Percentiles rank a stretch among this genome's conserved stretches.
phyloP scores from a whole-genome alignment of 805 yeast genomes.

The Lipomyces lipofer region DNA sequence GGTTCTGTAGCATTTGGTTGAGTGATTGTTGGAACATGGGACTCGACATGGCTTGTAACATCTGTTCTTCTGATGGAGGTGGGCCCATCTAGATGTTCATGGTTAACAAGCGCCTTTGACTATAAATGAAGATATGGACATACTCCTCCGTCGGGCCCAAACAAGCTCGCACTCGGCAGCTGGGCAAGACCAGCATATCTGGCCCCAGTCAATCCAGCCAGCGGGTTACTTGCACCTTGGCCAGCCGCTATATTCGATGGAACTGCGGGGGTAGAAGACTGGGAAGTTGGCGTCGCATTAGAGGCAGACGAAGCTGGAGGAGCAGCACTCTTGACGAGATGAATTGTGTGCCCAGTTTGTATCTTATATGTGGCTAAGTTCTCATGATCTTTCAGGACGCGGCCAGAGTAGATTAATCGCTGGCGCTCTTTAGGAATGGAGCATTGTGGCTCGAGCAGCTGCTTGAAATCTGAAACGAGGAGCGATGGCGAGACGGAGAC shows the following conservation, averaged over 20 bases:
- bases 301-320: conserved; percentile 42
- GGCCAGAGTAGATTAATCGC: conserved; percentile 89
- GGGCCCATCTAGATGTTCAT: conserved; percentile 52
- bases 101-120: neutral
- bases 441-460: conserved; percentile 57
- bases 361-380: conserved; percentile 74
- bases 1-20: conserved; percentile 80
- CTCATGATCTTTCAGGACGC: conserved; percentile 84
- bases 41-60: conserved; percentile 71
- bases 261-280: conserved; percentile 42
- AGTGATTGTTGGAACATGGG: conserved; percentile 82
- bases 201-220: conserved; percentile 92
- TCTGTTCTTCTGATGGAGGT: conserved; percentile 72
- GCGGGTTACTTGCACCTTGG: conserved; percentile 81
- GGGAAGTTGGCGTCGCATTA: conserved; percentile 33
- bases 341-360: conserved; percentile 83
- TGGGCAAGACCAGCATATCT: conserved; percentile 91
- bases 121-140: neutral
- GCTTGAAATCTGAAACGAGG: conserved; percentile 70
- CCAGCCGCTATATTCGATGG: conserved; percentile 89
- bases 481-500: conserved; percentile 54
- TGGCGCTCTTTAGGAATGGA: conserved; percentile 77
- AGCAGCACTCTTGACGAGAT: conserved; percentile 80
- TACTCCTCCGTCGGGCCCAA: conserved; percentile 90
- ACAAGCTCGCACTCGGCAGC: conserved; percentile 81